phyloP scores from a whole-genome alignment of 306 rosid species.

The Corylus americana region DNA sequence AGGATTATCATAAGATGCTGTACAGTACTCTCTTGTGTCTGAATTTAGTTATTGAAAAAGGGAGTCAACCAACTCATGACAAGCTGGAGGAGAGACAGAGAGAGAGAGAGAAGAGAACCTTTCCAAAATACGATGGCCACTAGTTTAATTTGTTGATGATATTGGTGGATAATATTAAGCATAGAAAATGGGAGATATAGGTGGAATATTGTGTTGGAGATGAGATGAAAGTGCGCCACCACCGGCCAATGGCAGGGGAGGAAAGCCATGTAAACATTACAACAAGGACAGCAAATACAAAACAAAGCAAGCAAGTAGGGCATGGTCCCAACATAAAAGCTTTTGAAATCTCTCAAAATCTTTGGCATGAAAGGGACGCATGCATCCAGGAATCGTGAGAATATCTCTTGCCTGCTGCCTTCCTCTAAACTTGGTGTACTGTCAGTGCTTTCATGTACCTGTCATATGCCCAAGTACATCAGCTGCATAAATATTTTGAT shows the following conservation, averaged over 20 bases:
- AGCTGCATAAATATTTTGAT: neutral
- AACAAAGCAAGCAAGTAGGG: neutral
- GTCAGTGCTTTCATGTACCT: neutral
- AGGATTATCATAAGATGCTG: neutral
- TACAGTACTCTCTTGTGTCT: neutral
- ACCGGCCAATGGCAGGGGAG: constrained; percentile 4
- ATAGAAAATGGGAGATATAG: neutral
- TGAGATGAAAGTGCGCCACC: neutral
- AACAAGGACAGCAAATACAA: neutral
- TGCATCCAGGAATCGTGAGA: neutral
- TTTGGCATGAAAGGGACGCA: neutral
- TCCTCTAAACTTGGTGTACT: neutral
- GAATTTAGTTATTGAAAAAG: neutral
- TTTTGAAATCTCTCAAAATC: neutral
- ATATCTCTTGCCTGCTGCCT: neutral
- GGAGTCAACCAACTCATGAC: neutral
- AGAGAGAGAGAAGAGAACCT: neutral
- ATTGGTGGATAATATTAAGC: constrained; percentile 8
- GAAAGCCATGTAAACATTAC: neutral
- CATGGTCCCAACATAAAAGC: too few relatives aligned
- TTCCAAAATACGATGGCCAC: neutral
- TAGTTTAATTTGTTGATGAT: neutral
- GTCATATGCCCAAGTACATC: neutral
- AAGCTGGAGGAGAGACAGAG: neutral
- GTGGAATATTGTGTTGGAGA: neutral